These are phyloP conservation scores for Didymella sp. DNA, from an alignment of 2,329 filamentous ascomycete species.

Conservation along the genomic window DNA sequence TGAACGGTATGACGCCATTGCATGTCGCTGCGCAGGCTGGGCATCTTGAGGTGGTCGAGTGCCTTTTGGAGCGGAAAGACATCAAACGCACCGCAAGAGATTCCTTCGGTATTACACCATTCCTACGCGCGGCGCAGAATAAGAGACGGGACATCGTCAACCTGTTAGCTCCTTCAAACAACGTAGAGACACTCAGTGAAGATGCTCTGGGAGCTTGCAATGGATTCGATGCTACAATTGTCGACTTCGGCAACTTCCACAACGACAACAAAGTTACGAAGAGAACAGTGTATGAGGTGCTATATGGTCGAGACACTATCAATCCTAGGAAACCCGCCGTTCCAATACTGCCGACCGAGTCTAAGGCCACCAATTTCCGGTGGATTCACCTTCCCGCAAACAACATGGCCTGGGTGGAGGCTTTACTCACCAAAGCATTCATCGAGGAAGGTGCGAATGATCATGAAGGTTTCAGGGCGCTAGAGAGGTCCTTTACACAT, in stretches of 20 bases:
- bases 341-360: constrained; percentile 49
- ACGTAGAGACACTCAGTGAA: constrained; percentile 47
- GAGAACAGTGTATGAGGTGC: constrained; percentile 44
- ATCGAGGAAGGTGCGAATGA: constrained; percentile 69
- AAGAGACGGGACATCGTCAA: constrained; percentile 52
- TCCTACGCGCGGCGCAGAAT: constrained; percentile 52
- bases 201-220: constrained; percentile 46
- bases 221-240: constrained; percentile 50
- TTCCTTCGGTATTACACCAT: constrained; percentile 53
- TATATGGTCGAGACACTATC: constrained; percentile 44
- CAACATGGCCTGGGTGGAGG: constrained; percentile 68
- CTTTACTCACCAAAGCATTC: constrained; percentile 68
- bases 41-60: constrained; percentile 47
- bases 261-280: constrained; percentile 45
- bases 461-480: constrained; percentile 67
- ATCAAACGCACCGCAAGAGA: constrained; percentile 51
- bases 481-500: constrained; percentile 67
- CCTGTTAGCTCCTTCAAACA: constrained; percentile 51
- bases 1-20: constrained; percentile 48
- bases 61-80: constrained; percentile 45
- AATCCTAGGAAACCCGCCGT: constrained; percentile 46
- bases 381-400: constrained; percentile 58
- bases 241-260: constrained; percentile 50
- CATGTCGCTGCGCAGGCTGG: constrained; percentile 49
- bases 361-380: constrained; percentile 51